These are phyloP conservation scores for Pythium pyrilobum DNA, from an alignment of 352 stramenopile genomes.

Conservation along the genomic window DNA sequence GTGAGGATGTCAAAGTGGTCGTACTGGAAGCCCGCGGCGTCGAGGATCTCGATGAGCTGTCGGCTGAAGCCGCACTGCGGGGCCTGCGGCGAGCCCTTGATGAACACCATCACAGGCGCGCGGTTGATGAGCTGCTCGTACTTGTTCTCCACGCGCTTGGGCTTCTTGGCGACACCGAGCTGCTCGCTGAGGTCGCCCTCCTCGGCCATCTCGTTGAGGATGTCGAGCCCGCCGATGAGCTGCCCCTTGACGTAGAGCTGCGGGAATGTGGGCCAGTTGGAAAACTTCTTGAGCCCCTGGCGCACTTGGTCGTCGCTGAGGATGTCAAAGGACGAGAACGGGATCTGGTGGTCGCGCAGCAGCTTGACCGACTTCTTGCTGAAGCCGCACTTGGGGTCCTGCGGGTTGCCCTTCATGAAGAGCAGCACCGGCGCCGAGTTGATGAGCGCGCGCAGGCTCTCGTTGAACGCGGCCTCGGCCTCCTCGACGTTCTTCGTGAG, in stretches of 20 bases:
- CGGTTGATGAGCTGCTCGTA: constrained; percentile 88
- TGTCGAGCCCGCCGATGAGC: constrained; percentile 92
- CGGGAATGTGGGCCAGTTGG: constrained; percentile 97
- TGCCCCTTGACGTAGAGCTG: constrained; percentile 96
- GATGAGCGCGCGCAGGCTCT: constrained; percentile 83
- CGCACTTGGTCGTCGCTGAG: constrained; percentile 91
- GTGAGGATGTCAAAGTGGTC: constrained; percentile 97
- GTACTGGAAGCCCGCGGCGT: constrained; percentile 89
- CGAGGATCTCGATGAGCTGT: constrained; percentile 92
- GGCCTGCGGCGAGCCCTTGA: constrained; percentile 93
- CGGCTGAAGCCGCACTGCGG: constrained; percentile 96
- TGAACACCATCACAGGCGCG: constrained; percentile 96
- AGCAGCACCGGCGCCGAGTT: constrained; percentile 90
- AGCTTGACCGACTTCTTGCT: constrained; percentile 92
- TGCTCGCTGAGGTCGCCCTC: constrained; percentile 88
- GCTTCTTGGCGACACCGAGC: constrained; percentile 86
- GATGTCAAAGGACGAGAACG: constrained; percentile 95
- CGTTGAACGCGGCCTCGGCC: constrained; percentile 73
- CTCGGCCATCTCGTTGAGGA: constrained; percentile 93
- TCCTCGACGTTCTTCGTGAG: constrained; percentile 69
- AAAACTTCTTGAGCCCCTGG: constrained; percentile 95
- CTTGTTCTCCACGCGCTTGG: constrained; percentile 75
- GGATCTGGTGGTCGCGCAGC: constrained; percentile 84
- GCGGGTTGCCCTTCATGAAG: constrained; percentile 94
- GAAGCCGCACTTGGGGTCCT: constrained; percentile 92